Percentiles rank a stretch among this genome's conserved stretches.
These are phyloP conservation scores for Fusarium sp. DNA, from an alignment of 2,329 filamentous ascomycete genomes.

Conservation along the genomic window DNA sequence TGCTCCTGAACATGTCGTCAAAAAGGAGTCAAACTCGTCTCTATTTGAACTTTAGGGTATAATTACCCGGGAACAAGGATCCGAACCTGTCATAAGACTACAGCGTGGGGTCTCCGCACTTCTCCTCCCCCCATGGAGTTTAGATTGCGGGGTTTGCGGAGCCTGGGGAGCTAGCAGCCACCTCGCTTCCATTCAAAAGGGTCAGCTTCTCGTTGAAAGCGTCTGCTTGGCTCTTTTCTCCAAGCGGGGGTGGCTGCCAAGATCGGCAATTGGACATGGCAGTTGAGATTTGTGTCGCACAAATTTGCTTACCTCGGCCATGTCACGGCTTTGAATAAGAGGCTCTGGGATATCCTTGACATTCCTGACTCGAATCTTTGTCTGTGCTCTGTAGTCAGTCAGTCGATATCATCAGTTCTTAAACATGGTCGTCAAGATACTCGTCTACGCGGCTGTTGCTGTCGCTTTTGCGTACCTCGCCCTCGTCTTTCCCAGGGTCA, in stretches of 20 bases:
- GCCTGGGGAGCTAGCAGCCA: not conserved
- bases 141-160: conserved; percentile 35
- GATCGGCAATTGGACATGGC: conserved; percentile 35
- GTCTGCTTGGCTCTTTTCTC: not conserved
- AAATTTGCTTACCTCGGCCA: not conserved
- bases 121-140: conserved; percentile 17
- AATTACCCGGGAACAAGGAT: conserved; percentile 31
- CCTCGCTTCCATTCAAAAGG: conserved; percentile 13
- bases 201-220: conserved; percentile 10
- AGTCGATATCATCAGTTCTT: not conserved
- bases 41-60: conserved; percentile 22
- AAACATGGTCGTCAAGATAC: conserved; percentile 18
- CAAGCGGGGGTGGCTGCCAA: conserved; percentile 31
- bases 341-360: not conserved
- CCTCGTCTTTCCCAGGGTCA: conserved; percentile 34
- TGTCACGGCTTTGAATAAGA: not conserved
- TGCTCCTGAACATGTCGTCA: not conserved
- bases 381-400: not conserved
- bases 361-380: not conserved
- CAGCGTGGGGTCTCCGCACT: conserved; percentile 22
- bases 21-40: not conserved
- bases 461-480: conserved; percentile 25
- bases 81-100: not conserved
- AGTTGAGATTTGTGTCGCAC: conserved; percentile 18
- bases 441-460: conserved; percentile 4